Base-by-base conservation (phyloP, 306 rosid genomes). In the Prunus padus region DNA sequence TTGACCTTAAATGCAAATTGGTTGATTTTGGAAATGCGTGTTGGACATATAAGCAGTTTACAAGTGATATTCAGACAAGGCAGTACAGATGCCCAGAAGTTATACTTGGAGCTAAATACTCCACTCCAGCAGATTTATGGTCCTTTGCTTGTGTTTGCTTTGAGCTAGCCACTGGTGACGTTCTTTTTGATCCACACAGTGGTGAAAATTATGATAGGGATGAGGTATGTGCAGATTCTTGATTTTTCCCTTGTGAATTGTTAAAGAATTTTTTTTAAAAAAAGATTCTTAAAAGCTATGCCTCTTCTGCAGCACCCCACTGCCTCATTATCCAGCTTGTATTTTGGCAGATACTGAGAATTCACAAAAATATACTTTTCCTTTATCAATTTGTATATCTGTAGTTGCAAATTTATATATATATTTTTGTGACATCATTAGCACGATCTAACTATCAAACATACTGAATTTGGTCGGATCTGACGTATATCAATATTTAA, bases 1-100 rank as follows among this genome's bases (percentile, higher is more conserved):
- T 76, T 82, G 96, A 90, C 71, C 86, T 90, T 67, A 88, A 80
- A 63, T 90, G 97, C 90, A 92, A 90, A 83, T 83, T 92, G 82
- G 97, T 90, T 45, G 97, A 92, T 79, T 90, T 92, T 82, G 97
- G 97, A 55, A 92, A 87, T 84, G 97, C 97, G 46, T 92, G 97
- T 76, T 92, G 97, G 97, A 90, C 92, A 1, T 87, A 83, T 84
- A 92, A 92, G 69, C 96, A 90, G 80, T 92, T 92, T 76, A 92
- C 96, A 7, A 86, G 79, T 83, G 94, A 92, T 62, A 92, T 92
- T 76, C 97, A 92, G 79, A 92, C 97, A 56, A 89, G 97, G 81
- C 97, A 90, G 66, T 92, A 92, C 80, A 86, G 94, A 69, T 92
- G 97, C 77, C 96, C 96, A 4, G 97, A 92, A 84, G 97, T 90